Base-by-base conservation (phyloP, 2,329 filamentous ascomycete species). In the Knufia petricola region DNA sequence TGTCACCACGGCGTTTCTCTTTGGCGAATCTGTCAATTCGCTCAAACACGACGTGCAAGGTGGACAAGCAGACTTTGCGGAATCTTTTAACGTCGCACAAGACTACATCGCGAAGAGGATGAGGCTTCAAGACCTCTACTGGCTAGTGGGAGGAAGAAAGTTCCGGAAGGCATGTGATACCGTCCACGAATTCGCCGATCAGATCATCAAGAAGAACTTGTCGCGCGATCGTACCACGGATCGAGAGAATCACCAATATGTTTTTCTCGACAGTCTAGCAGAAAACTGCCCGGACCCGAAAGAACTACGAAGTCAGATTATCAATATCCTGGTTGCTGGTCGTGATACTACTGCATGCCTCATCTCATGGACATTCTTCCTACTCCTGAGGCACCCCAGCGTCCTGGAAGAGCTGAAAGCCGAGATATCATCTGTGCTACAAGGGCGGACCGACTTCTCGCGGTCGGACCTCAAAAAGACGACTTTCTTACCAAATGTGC, bases 281-380 rank as follows among this genome's bases (percentile, higher is more conserved):
- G 55, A 62, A 7, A 61, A 67, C 13, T 73, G 69, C 1, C 60
- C 64, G 15, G 72, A 76, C 41, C 69, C 65, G 3, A 61, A 70
- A 46, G 64, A 67, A 37, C 66, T 76, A 24, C 69, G 72, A 52
- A 66, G 64, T 15, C 69, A 76, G 50, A 60, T 74, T 8, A 61
- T 76, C 31, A 73, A 73, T 53, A 69, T 76, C 50, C 63, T 77
- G 13, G 64, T 75, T 10, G 74, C 74, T 2, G 73, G 72, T 13
- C 68, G 73, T 12, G 75, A 78, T 55, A 77, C 74, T 1, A 77
- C 73, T 2, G 72, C 69, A 10, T 63, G 64, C 7, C 54, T 67
- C 8, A 62, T 71, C 6, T 63, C 69, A 41, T 72, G 66, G 41
- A 64, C 69, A 0, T 72, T 77, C 40, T 69, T 68, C 50, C 71